Base-by-base conservation (phyloP, 495 filamentous ascomycete genomes). In the Opeltia flavorubescens region DNA sequence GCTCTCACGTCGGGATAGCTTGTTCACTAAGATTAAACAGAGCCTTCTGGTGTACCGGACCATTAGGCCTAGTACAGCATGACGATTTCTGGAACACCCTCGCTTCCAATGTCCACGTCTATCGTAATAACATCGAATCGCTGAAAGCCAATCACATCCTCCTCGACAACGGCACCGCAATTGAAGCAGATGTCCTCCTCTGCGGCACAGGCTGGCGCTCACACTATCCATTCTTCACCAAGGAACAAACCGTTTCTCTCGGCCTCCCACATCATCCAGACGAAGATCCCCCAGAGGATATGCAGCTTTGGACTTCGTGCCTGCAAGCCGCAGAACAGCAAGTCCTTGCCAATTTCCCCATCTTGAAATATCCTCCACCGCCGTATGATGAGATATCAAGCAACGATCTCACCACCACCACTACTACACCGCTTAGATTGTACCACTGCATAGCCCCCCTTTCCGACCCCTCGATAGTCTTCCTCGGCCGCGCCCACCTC, bases 151-250 rank as follows among this genome's bases (percentile, higher is more conserved):
- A 59, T 24, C 28, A 29, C n/a, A 29, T 66, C 1, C 29, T 33
- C 17, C 54, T 65, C 18, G 49, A 52, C 26, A 48, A 56, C 45
- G 58, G 57, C 17, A 54, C 42, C 18, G 41, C 54, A 31, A 48
- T 67, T 17, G 45, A 52, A 9, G 45, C 50, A 18, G 63, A 67
- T 48, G 62, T 51, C 30, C 40, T 67, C 20, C 49, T 66, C 17
- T 67, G 58, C 50, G 62, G 61, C 43, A 69, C 64, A 18, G 63
- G 65, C 35, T 66, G 62, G 65, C 44, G 49, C 13, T 24, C 48
- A 17, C 29, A 42, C 13, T 31, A 31, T 25, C 26, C 35, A 17
- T 52, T 57, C 51, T 46, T 56, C 18, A 55, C 56, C 28, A 51
- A 62, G 27, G 44, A 49, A 4, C 27, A 53, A 17, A 18, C 45